phyloP scores from a whole-genome alignment of 768 basidiomycete species.

The Tulasnella sp. region DNA sequence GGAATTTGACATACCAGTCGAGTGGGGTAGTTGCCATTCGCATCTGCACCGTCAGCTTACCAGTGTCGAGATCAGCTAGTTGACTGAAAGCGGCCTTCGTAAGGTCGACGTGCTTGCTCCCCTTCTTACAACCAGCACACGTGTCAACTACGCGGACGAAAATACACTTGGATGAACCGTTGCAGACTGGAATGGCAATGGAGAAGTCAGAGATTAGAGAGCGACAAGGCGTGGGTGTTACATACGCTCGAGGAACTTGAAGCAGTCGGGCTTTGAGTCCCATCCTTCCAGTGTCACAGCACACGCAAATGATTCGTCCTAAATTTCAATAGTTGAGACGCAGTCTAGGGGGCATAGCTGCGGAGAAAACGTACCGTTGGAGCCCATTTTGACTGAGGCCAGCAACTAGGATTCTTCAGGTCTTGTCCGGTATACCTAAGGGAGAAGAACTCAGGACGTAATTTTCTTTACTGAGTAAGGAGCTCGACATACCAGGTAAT shows the following conservation, averaged over 20 bases:
- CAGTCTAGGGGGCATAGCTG: background rate
- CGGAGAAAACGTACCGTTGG: constrained; percentile 60
- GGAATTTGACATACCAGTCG: constrained; percentile 52
- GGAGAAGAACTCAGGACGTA: background rate
- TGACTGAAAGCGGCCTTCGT: constrained; percentile 68
- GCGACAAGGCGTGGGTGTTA: constrained; percentile 23
- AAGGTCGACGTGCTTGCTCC: constrained; percentile 78
- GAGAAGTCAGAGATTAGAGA: background rate
- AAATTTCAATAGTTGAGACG: constrained; percentile 6
- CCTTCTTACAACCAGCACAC: constrained; percentile 74
- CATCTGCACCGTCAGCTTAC: constrained; percentile 60
- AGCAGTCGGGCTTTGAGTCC: constrained; percentile 68
- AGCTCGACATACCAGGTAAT: constrained; percentile 65
- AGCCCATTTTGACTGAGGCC: constrained; percentile 68
- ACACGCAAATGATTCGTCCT: constrained; percentile 78
- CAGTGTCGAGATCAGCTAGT: constrained; percentile 58
- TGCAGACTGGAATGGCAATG: constrained; percentile 60
- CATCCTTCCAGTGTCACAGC: constrained; percentile 76
- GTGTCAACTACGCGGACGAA: constrained; percentile 83
- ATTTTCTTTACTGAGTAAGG: background rate
- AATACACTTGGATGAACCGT: constrained; percentile 60
- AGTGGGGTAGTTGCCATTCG: constrained; percentile 60
- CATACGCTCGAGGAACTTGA: constrained; percentile 77
- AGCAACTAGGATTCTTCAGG: constrained; percentile 80
- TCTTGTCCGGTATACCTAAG: constrained; percentile 82